Evolutionary conservation across 2,329 filamentous ascomycete genomes (phyloP).

Genomic region (Orbilia javanica): DNA sequence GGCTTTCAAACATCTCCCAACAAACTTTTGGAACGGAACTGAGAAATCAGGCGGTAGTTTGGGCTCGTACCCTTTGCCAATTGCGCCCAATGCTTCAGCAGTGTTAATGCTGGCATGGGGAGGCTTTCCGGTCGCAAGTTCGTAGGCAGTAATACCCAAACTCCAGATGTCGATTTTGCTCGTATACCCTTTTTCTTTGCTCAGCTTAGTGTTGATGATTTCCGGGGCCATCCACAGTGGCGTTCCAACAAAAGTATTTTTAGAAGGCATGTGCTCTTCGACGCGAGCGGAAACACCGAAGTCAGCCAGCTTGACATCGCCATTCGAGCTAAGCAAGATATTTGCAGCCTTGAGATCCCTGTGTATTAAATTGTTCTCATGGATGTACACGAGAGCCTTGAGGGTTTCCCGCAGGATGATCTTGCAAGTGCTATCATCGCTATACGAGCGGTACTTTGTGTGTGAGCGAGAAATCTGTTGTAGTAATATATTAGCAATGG

Average conservation of each 20-base stretch:
- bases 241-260: conserved; percentile 95
- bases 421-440: conserved; percentile 12
- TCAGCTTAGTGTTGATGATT: conserved; percentile 69
- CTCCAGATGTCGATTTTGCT: conserved; percentile 97
- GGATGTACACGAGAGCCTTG: conserved; percentile 75
- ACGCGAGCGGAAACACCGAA: conserved; percentile 94
- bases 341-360: conserved; percentile 98
- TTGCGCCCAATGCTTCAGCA: conserved; percentile 93
- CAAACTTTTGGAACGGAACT: conserved; percentile 93
- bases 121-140: conserved; percentile 89
- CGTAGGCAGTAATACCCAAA: conserved; percentile 89
- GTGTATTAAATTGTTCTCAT: conserved; percentile 94
- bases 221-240: conserved; percentile 99
- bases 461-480: not conserved
- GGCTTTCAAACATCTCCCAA: conserved; percentile 90
- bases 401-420: conserved; percentile 30
- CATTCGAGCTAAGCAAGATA: conserved; percentile 90
- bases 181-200: conserved; percentile 74
- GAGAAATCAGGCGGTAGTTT: conserved; percentile 83
- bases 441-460: not conserved
- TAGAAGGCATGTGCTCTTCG: conserved; percentile 87
- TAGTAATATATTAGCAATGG: not conserved
- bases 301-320: conserved; percentile 98
- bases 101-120: conserved; percentile 86
- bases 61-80: conserved; percentile 88